These are phyloP conservation scores for Nymphaea thermarum DNA, from an alignment of 164 flowering plant species.

Conservation along the genomic window DNA sequence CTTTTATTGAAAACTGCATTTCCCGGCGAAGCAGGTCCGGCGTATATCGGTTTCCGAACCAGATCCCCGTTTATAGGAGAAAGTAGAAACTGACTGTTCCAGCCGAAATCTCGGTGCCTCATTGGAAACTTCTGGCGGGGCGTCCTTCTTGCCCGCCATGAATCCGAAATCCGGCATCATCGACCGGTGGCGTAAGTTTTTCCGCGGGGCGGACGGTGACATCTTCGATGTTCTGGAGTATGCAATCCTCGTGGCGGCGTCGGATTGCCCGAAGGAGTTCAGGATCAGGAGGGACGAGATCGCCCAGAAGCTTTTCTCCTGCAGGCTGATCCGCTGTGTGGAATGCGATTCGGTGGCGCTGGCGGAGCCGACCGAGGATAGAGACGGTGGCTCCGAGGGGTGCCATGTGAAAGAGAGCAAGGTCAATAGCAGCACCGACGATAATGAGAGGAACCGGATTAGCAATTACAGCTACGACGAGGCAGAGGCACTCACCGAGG, in stretches of 20 bases:
- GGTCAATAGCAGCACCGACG: slow-evolving; percentile 32
- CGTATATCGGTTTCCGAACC: too few species aligned
- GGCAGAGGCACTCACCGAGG: slow-evolving; percentile 86
- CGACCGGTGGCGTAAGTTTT: slow-evolving; percentile 28
- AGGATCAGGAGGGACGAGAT: slow-evolving; percentile 20
- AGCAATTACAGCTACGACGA: slow-evolving; percentile 63
- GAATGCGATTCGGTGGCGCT: slow-evolving; percentile 21
- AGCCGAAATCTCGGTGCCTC: not conserved
- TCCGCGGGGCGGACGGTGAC: slow-evolving; percentile 12
- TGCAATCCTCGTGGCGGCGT: slow-evolving; percentile 25
- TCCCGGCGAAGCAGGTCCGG: not conserved
- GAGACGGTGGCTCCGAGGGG: slow-evolving; percentile 19
- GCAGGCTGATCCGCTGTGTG: slow-evolving; percentile 11
- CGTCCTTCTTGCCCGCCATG: not conserved
- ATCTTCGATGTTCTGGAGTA: slow-evolving; percentile 27
- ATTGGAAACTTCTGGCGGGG: not conserved
- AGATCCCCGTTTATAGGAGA: not conserved
- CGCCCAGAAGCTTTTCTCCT: slow-evolving; percentile 22
- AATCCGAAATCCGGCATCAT: not conserved
- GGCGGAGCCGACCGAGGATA: slow-evolving; percentile 15
- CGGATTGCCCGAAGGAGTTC: slow-evolving; percentile 25
- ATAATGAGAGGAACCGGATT: slow-evolving; percentile 17
- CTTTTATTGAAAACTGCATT: not conserved
- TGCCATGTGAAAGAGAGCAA: slow-evolving; percentile 44
- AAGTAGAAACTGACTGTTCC: not conserved